Evolutionary conservation across 345 rosid species (phyloP), one percentile per base, ranked within the genome.

Genomic region (Moringa oleifera): DNA sequence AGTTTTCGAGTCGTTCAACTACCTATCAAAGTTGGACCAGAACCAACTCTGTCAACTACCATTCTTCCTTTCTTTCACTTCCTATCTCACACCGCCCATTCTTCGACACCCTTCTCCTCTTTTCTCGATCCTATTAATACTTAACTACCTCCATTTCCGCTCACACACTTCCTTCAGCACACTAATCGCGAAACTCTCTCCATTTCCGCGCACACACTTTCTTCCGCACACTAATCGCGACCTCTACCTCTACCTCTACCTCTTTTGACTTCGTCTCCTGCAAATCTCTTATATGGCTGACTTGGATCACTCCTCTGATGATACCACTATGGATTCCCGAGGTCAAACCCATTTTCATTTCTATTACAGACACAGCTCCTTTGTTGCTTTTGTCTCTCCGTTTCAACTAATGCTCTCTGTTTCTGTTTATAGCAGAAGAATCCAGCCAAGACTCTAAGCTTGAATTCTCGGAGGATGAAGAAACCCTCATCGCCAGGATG

Each of bases 381-480:
- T 12, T 28, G 19, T 54, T 1, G 17, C 9, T 25, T 22, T 15
- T 20, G 18, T 25, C 4, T 10, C 22, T 13, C 20, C 2, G 0
- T 15, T 50, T 36, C 1, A 18, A n/a, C 21, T 25, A 20, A 6
- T 53, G 22, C 23, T n/a, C 7, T 55, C 47, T 41, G 9, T 28
- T 8, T 28, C 33, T 15, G 9, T 41, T 11, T 41, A 4, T 41
- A 4, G 77, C 69, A 76, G 79, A 71, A 41, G 69, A 75, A 23
- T 57, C 75, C 58, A 69, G 57, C 55, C 66, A 73, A 59, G 75
- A 69, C 5, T 70, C 73, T 11, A 73, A 74, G 76, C 71, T 68
- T 58, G 79, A 67, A 4, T 80, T 82, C 65, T 75, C 82, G 11
- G 83, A 79, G 37, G 86, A 82, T 37, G 87, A 82, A 54, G 82